These are phyloP conservation scores for Herpetomonas tarakana DNA, from an alignment of 208 protist genomes.

Conservation along the genomic window DNA sequence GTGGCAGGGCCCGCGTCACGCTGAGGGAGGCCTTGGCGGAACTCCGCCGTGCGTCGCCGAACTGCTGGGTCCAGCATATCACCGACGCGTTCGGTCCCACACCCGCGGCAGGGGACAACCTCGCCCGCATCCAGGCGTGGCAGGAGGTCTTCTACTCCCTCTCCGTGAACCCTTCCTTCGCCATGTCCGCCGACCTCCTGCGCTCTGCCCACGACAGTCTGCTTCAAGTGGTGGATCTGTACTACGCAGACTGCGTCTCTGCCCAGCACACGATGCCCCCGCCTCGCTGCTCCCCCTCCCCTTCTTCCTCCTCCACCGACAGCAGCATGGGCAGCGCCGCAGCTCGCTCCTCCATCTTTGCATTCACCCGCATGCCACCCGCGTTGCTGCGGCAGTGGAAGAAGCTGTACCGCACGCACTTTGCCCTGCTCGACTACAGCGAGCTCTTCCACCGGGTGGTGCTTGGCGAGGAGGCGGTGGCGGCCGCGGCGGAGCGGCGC, in stretches of 20 bases:
- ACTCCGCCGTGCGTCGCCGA: too few relatives aligned
- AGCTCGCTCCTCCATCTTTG: not conserved
- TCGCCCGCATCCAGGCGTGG: conserved; percentile 24
- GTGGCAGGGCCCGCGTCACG: too few relatives aligned
- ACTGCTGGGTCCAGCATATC: too few relatives aligned
- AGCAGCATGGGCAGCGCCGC: not conserved
- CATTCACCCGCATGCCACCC: conserved; percentile 25
- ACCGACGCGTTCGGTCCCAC: too few relatives aligned
- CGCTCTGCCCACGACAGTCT: conserved; percentile 17
- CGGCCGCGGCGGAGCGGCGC: not conserved
- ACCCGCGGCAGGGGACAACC: too few relatives aligned
- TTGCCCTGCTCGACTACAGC: conserved; percentile 17
- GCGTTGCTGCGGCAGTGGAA: conserved; percentile 33
- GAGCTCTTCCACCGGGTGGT: conserved; percentile 12
- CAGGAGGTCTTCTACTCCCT: conserved; percentile 41
- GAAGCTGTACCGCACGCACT: conserved; percentile 24
- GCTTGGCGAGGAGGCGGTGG: conserved; percentile 1
- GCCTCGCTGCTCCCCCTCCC: not conserved
- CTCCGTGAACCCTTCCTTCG: conserved; percentile 24
- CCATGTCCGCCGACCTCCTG: conserved; percentile 6
- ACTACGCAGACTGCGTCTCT: conserved; percentile 23
- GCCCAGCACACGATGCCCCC: conserved; percentile 13
- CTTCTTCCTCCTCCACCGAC: not conserved
- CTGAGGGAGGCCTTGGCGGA: too few relatives aligned
- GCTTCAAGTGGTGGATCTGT: conserved; percentile 17